These are phyloP conservation scores for Cryptococcus neoformans DNA, from an alignment of 1,284 basidiomycete species.

Conservation along the genomic window DNA sequence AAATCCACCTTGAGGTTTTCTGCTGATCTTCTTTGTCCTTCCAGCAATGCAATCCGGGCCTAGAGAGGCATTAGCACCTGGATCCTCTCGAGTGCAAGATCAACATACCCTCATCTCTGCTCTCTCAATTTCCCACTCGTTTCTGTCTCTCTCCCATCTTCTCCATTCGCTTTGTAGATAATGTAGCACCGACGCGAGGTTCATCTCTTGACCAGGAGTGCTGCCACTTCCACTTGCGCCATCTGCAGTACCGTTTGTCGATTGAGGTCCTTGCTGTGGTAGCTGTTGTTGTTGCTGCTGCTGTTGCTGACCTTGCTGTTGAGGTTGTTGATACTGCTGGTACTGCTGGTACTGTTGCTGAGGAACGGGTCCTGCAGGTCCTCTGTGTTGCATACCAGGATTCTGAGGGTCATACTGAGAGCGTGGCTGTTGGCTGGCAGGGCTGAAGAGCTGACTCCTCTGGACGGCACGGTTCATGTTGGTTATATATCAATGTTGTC, in stretches of 20 bases:
- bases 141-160: constrained; percentile 91
- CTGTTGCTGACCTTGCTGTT: constrained; percentile 14
- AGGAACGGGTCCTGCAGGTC: background rate
- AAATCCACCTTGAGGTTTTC: constrained; percentile 97
- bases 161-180: constrained; percentile 98
- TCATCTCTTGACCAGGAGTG: constrained; percentile 61
- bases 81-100: background rate
- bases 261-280: constrained; percentile 6
- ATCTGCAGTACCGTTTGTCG: constrained; percentile 19
- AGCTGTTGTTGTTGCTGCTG: constrained; percentile 18
- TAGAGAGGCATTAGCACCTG: constrained; percentile 38
- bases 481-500: background rate
- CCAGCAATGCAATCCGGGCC: constrained; percentile 95
- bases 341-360: constrained; percentile 14
- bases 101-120: constrained; percentile 92
- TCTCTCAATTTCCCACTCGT: constrained; percentile 99
- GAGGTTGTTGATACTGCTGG: constrained; percentile 18
- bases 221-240: constrained; percentile 26
- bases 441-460: background rate
- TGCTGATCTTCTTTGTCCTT: constrained; percentile 92
- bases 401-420: background rate
- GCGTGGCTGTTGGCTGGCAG: background rate
- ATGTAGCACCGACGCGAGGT: constrained; percentile 90
- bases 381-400: background rate
- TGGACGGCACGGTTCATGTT: background rate